Evolutionary conservation across 495 filamentous ascomycete species (phyloP).

Genomic region (Pseudomonodictys pantanalensis): DNA sequence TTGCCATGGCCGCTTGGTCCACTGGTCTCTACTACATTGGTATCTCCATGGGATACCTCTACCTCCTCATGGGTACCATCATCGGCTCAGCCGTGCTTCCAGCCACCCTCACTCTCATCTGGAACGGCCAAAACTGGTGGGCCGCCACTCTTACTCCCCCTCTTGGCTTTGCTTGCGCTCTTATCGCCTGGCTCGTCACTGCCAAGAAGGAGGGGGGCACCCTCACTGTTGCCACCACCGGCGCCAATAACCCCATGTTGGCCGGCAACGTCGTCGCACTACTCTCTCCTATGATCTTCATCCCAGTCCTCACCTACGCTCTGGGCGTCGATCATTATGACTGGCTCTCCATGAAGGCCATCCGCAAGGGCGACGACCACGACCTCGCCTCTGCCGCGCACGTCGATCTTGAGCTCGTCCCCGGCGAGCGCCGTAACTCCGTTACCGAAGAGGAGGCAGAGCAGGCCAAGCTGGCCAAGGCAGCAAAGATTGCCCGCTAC

Average conservation of each 20-base stretch:
- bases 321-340: slow-evolving; percentile 83
- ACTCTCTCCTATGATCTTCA: slow-evolving; percentile 73
- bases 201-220: slow-evolving; percentile 72
- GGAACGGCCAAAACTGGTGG: slow-evolving; percentile 79
- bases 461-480: slow-evolving; percentile 63
- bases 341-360: slow-evolving; percentile 80
- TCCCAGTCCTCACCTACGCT: slow-evolving; percentile 72
- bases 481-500: slow-evolving; percentile 74
- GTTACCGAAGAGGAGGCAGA: slow-evolving; percentile 52
- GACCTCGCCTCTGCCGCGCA: slow-evolving; percentile 67
- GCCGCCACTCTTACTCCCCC: slow-evolving; percentile 73
- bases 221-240: slow-evolving; percentile 72
- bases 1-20: slow-evolving; percentile 81
- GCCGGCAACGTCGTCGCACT: slow-evolving; percentile 82
- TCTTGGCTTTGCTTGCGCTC: slow-evolving; percentile 69
- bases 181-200: slow-evolving; percentile 90
- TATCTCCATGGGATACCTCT: slow-evolving; percentile 72
- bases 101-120: slow-evolving; percentile 74
- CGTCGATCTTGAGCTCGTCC: slow-evolving; percentile 68
- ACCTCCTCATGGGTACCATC: slow-evolving; percentile 89
- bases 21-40: slow-evolving; percentile 69
- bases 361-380: slow-evolving; percentile 79
- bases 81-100: slow-evolving; percentile 84
- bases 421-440: slow-evolving; percentile 50
- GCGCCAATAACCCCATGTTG: slow-evolving; percentile 83